Evolutionary conservation across 345 rosid genomes (phyloP), one percentile per base, ranked within the genome.

Genomic region (Populus simonii): DNA sequence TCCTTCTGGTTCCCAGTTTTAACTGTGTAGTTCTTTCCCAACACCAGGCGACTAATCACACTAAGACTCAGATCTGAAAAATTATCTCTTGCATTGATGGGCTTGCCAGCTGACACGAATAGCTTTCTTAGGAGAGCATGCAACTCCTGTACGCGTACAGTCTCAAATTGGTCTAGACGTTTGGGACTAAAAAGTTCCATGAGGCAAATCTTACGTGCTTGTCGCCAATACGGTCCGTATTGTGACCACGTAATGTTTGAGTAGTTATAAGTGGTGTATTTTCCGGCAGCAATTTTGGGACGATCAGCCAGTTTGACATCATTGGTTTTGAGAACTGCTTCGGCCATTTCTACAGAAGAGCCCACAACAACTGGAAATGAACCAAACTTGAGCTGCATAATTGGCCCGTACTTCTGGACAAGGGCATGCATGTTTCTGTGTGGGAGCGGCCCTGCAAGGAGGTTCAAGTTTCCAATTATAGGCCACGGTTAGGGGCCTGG

Each of bases 401-500:
- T 9, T 5, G 93, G 85, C 0, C 92, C 96, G 22, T 91, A 89
- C 69, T 89, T 88, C 70, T 74, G 73, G 45, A 93, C 80, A 20
- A 91, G 88, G 7, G 71, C 68, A 59, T 91, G 87, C 85, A 91
- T 38, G 47, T 92, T 87, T 0, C 78, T 84, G 81, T 91, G 95
- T 22, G 95, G 95, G 25, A 91, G 90, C 7, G 87, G 1, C 62
- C 92, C 86, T 4, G 49, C 16, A 11, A 91, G 87, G 27, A 89
- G 88, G 84, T 91, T 80, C 16, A 88, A 91, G 85, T 89, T 91
- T 68, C 95, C 92, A 18, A 91, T 87, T 17, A 90, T 76, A 27
- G 95, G 92, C 92, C 92, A 89, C 0, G 90, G 84, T 73, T 83
- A 88, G 12, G 94, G 92, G 0, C 93, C 92, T 0, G 95, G 93